Evolutionary conservation across 2,329 filamentous ascomycete genomes (phyloP).

Genomic region (Aureobasidium sp.): DNA sequence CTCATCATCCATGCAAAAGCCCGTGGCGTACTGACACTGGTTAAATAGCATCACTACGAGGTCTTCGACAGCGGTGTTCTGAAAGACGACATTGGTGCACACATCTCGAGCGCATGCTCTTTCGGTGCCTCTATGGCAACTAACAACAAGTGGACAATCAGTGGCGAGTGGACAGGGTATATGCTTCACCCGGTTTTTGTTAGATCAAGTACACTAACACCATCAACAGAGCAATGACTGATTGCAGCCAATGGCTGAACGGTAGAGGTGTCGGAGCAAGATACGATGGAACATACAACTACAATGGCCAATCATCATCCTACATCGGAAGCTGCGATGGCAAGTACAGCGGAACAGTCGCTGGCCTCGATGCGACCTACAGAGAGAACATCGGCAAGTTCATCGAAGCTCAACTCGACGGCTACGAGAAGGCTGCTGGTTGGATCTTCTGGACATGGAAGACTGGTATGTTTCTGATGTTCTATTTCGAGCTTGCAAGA

Average conservation of each 20-base stretch:
- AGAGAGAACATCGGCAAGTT: constrained; percentile 38
- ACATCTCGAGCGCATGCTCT: constrained; percentile 37
- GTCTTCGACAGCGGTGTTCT: constrained; percentile 37
- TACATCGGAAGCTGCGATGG: constrained; percentile 39
- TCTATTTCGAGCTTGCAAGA: background rate
- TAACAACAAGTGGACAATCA: constrained; percentile 41
- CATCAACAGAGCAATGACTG: no score
- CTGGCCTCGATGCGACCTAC: constrained; percentile 35
- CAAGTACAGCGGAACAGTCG: constrained; percentile 39
- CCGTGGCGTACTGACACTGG: background rate
- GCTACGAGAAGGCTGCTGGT: constrained; percentile 41
- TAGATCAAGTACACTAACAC: no score
- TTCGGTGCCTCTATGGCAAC: constrained; percentile 41
- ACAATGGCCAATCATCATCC: constrained; percentile 28
- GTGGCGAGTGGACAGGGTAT: constrained; percentile 41
- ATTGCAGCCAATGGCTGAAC: no score
- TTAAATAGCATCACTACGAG: constrained; percentile 37
- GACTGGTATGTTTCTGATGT: constrained; percentile 24
- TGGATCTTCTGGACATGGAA: constrained; percentile 49
- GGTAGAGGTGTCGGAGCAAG: constrained; percentile 38
- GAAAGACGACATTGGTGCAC: constrained; percentile 32
- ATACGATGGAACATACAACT: constrained; percentile 36
- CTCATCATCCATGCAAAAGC: background rate
- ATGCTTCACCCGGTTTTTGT: no score
- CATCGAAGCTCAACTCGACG: constrained; percentile 43